Evolutionary conservation across 148 eudicot species (phyloP).

Genomic region (Vaccinium darrowii): DNA sequence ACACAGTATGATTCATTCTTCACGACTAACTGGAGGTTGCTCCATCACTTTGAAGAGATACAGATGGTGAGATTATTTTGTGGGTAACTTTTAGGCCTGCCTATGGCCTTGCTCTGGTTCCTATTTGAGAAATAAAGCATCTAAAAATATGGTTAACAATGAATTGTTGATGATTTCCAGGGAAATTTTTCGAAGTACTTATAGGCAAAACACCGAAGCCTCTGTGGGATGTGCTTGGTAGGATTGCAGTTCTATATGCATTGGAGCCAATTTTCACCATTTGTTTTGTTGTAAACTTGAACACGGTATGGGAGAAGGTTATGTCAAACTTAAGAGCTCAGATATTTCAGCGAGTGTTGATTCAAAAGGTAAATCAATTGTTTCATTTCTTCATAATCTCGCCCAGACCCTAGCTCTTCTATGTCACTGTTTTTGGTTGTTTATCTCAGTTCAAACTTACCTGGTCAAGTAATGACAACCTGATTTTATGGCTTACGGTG

Average conservation of each 20-base stretch:
- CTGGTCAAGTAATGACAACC: not conserved
- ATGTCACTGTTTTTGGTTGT: not conserved
- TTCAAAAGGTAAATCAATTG: constrained; percentile 68
- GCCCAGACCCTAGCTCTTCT: not conserved
- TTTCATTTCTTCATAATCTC: not conserved
- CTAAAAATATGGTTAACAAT: not conserved
- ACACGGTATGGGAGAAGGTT: constrained; percentile 90
- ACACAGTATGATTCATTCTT: not conserved
- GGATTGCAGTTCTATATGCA: constrained; percentile 66
- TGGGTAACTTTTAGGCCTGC: not conserved
- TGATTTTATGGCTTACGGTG: not conserved
- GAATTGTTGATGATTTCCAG: constrained; percentile 40
- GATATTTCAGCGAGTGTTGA: constrained; percentile 74
- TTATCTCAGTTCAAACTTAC: not conserved
- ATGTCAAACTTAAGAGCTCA: constrained; percentile 97
- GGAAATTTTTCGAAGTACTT: constrained; percentile 83
- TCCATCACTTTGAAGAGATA: not conserved
- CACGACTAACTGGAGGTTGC: not conserved
- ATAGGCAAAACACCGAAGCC: constrained; percentile 73
- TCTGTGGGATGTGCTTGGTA: constrained; percentile 70
- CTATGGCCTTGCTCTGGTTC: not conserved
- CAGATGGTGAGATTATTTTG: not conserved
- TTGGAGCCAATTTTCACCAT: constrained; percentile 88
- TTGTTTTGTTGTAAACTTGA: constrained; percentile 79
- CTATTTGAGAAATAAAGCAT: not conserved